phyloP scores from a whole-genome alignment of 2,329 filamentous ascomycete species.

The Beauveria sp. region DNA sequence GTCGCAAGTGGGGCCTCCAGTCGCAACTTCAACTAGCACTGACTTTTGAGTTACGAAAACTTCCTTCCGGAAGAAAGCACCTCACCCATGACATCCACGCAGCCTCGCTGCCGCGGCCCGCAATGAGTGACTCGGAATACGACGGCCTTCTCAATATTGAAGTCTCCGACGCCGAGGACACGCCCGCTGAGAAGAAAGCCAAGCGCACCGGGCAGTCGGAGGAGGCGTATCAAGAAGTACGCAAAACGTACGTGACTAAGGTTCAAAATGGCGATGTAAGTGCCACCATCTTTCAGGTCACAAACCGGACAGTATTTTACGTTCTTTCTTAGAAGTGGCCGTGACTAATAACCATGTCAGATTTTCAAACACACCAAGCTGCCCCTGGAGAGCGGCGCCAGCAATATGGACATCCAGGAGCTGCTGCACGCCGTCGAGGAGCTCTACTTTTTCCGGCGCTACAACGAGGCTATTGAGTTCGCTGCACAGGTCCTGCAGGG shows the following conservation, averaged over 20 bases:
- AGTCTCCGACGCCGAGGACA: constrained; percentile 25
- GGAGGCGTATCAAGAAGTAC: constrained; percentile 39
- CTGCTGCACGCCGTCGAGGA: constrained; percentile 47
- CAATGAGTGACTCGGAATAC: constrained; percentile 15
- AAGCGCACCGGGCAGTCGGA: constrained; percentile 40
- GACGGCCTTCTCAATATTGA: constrained; percentile 25
- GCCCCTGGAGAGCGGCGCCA: constrained; percentile 28
- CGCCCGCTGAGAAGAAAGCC: constrained; percentile 19
- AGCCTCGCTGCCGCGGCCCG: neutral
- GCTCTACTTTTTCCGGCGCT: constrained; percentile 46
- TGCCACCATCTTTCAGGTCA: too few species aligned
- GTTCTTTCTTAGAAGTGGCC: too few species aligned
- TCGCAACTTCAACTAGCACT: too few species aligned
- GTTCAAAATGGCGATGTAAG: constrained; percentile 47
- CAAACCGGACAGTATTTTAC: too few species aligned
- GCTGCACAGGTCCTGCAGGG: constrained; percentile 26
- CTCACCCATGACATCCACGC: too few species aligned
- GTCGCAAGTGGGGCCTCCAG: too few species aligned
- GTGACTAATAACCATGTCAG: too few species aligned
- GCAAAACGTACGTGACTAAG: constrained; percentile 37
- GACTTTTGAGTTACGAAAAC: too few species aligned
- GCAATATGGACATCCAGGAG: constrained; percentile 43
- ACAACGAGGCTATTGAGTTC: constrained; percentile 35
- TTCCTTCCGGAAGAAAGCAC: too few species aligned
- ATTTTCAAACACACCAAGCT: constrained; percentile 27